phyloP scores from a whole-genome alignment of 2,329 filamentous ascomycete species.

The Beauveria bassiana region DNA sequence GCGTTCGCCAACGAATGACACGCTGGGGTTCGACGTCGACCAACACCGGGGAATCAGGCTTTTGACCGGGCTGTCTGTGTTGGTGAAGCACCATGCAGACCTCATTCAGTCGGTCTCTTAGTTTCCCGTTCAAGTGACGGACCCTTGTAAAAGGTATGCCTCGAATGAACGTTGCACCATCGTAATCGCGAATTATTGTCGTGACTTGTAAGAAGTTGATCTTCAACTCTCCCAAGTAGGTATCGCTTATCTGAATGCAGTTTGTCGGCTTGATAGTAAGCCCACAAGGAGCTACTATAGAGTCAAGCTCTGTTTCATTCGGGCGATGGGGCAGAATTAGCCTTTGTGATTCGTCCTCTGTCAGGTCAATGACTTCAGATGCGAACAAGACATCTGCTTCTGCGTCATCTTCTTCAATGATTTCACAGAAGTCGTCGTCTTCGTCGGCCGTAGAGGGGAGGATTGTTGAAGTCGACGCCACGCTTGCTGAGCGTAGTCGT shows the following conservation, averaged over 20 bases:
- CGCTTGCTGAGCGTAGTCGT: not conserved
- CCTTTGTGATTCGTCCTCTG: constrained; percentile 17
- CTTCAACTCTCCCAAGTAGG: constrained; percentile 16
- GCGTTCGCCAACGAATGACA: constrained; percentile 31
- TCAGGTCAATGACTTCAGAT: constrained; percentile 28
- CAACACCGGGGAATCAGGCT: constrained; percentile 29
- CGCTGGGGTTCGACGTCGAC: constrained; percentile 33
- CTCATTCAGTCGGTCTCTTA: constrained; percentile 35
- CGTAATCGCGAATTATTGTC: constrained; percentile 26
- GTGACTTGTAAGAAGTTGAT: constrained; percentile 35
- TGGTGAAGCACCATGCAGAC: constrained; percentile 29
- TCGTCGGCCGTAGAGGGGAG: not conserved
- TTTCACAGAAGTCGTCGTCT: not conserved
- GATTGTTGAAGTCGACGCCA: not conserved
- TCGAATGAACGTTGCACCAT: constrained; percentile 23
- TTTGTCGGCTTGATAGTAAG: constrained; percentile 17
- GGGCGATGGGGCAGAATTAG: constrained; percentile 13
- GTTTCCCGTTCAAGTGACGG: constrained; percentile 26
- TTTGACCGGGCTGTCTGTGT: constrained; percentile 31
- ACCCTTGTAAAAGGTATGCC: constrained; percentile 32
- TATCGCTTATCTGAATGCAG: constrained; percentile 22
- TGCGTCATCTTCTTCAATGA: not conserved
- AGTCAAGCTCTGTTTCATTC: constrained; percentile 19
- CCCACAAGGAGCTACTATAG: constrained; percentile 8
- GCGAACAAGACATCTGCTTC: constrained; percentile 6